phyloP scores from a whole-genome alignment of 495 filamentous ascomycete genomes.

The Elasticomyces elasticus region DNA sequence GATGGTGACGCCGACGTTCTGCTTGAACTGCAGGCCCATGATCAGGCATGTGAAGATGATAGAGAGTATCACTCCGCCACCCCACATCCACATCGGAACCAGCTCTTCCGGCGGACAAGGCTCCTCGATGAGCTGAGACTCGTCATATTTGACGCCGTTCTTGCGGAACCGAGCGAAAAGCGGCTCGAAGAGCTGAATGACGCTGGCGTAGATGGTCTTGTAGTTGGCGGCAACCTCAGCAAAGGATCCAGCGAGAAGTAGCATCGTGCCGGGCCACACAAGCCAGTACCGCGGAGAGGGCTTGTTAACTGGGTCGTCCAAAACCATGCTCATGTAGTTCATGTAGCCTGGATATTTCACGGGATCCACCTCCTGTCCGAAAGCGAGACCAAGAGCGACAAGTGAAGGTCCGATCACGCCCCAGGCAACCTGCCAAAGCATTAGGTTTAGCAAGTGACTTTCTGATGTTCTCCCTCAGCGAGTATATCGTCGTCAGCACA shows the following conservation, averaged over 20 bases:
- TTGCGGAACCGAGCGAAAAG: background rate
- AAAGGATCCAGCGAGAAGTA: constrained; percentile 11
- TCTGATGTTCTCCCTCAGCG: too few species aligned
- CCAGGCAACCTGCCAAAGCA: too few species aligned
- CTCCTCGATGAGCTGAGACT: constrained; percentile 5
- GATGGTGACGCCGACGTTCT: constrained; percentile 45
- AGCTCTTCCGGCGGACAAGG: constrained; percentile 7
- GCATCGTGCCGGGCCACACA: constrained; percentile 14
- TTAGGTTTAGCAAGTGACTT: too few species aligned
- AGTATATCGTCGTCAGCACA: too few species aligned
- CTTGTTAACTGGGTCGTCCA: constrained; percentile 12
- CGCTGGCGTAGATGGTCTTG: background rate
- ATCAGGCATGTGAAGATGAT: constrained; percentile 19
- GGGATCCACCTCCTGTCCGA: constrained; percentile 3
- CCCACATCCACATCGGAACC: constrained; percentile 18
- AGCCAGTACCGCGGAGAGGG: constrained; percentile 12
- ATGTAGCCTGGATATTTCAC: constrained; percentile 12
- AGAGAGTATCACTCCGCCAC: constrained; percentile 9
- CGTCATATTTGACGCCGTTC: constrained; percentile 1
- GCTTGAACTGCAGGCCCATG: constrained; percentile 17
- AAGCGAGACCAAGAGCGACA: background rate
- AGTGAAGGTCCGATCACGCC: constrained; percentile 9
- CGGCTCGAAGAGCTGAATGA: constrained; percentile 4
- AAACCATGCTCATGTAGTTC: constrained; percentile 16
- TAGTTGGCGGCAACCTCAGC: constrained; percentile 8